phyloP scores from a whole-genome alignment of 257 asterid species.

The Verbena officinalis region DNA sequence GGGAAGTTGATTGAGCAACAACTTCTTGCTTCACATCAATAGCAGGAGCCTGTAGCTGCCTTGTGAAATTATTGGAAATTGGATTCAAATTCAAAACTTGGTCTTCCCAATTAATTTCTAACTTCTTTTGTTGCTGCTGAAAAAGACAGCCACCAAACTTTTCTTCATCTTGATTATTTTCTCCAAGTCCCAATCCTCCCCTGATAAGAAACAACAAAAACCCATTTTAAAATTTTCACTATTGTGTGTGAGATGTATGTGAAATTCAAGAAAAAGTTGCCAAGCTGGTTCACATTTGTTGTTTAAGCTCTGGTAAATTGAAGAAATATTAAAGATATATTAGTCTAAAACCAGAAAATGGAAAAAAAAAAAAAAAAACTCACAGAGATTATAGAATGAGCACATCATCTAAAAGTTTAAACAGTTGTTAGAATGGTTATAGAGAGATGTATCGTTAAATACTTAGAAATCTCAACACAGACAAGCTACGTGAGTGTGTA shows the following conservation, averaged over 20 bases:
- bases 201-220: constrained; percentile 31
- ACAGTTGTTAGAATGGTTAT: too few species aligned
- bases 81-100: constrained; percentile 51
- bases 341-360: too few species aligned
- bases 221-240: background rate
- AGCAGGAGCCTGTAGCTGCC: constrained; percentile 34
- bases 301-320: background rate
- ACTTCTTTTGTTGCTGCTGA: constrained; percentile 47
- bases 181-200: constrained; percentile 47
- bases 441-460: too few species aligned
- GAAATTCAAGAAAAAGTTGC: background rate
- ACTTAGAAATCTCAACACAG: too few species aligned
- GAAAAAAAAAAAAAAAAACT: too few species aligned
- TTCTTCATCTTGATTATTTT: constrained; percentile 45
- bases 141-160: constrained; percentile 41
- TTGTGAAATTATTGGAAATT: constrained; percentile 20
- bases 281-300: background rate
- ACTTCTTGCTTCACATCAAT: constrained; percentile 57
- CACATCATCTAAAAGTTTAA: too few species aligned
- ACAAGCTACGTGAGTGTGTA: too few species aligned
- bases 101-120: constrained; percentile 63
- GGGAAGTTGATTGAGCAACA: constrained; percentile 28
- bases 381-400: too few species aligned
- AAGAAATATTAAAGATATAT: too few species aligned
- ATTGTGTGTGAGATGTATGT: background rate